Conservation (phyloP, 768 basidiomycete genomes). For the Lactarius hengduanensis region DNA sequence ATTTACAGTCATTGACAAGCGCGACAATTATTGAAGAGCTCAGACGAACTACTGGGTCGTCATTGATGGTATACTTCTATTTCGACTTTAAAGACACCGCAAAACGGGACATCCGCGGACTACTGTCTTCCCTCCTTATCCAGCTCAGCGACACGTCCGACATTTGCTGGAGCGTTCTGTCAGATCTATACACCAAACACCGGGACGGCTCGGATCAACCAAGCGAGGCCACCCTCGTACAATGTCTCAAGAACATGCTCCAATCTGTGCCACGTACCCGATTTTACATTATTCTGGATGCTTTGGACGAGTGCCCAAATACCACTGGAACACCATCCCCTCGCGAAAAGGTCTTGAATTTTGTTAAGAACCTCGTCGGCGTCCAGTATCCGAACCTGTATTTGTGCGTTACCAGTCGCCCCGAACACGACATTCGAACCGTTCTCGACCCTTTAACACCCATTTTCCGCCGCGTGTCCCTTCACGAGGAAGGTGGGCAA, state of each 20-base stretch:
- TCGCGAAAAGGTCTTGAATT: not conserved
- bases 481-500: constrained; percentile 13
- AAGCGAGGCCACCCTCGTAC: not conserved
- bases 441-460: not conserved
- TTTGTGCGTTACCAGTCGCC: constrained; percentile 11
- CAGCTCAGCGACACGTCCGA: not conserved
- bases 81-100: not conserved
- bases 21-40: constrained; percentile 2
- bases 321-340: not conserved
- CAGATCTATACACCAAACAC: not conserved
- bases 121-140: constrained; percentile 3
- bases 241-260: not conserved
- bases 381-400: not conserved
- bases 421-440: not conserved
- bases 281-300: constrained; percentile 4
- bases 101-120: not conserved
- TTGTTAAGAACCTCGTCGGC: not conserved
- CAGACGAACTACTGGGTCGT: not conserved
- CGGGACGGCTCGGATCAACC: not conserved
- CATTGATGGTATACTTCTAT: not conserved
- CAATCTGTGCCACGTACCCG: not conserved
- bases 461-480: not conserved
- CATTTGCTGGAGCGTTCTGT: not conserved
- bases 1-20: not conserved
- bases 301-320: constrained; percentile 7